phyloP scores from a whole-genome alignment of 495 filamentous ascomycete genomes.

The Ascodesmis nigricans region DNA sequence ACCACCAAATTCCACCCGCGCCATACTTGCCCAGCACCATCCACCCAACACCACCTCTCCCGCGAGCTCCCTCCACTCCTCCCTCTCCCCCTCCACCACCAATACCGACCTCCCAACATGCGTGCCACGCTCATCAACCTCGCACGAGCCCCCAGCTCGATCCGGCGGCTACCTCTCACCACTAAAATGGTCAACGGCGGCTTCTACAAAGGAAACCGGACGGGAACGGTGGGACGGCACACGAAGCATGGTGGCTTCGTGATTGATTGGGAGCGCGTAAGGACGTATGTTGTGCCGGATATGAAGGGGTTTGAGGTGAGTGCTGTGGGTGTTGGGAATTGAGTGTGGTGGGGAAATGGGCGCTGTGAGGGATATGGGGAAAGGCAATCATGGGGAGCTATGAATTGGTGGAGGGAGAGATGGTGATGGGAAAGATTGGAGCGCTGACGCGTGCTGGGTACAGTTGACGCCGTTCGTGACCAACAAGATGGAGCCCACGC shows the following conservation, averaged over 20 bases:
- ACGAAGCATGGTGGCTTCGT: slow-evolving; percentile 66
- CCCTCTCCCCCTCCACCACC: no score
- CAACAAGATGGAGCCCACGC: slow-evolving; percentile 30
- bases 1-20: no score
- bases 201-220: slow-evolving; percentile 88
- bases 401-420: neutral
- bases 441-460: slow-evolving; percentile 6
- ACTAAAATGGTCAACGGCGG: slow-evolving; percentile 84
- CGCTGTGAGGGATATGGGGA: neutral
- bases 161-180: slow-evolving; percentile 48
- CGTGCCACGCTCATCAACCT: no score
- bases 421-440: neutral
- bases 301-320: slow-evolving; percentile 50
- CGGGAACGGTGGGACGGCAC: slow-evolving; percentile 68
- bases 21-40: no score
- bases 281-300: slow-evolving; percentile 66
- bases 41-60: no score
- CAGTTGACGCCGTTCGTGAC: slow-evolving; percentile 82
- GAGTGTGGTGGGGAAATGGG: neutral
- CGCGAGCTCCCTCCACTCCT: no score
- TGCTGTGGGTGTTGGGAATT: neutral
- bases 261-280: slow-evolving; percentile 66
- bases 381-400: neutral
- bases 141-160: slow-evolving; percentile 27
- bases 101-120: no score